Percentiles rank a stretch among this genome's conserved stretches.
phyloP scores from a whole-genome alignment of 2,329 filamentous ascomycete genomes.

The Talaromyces sp. region DNA sequence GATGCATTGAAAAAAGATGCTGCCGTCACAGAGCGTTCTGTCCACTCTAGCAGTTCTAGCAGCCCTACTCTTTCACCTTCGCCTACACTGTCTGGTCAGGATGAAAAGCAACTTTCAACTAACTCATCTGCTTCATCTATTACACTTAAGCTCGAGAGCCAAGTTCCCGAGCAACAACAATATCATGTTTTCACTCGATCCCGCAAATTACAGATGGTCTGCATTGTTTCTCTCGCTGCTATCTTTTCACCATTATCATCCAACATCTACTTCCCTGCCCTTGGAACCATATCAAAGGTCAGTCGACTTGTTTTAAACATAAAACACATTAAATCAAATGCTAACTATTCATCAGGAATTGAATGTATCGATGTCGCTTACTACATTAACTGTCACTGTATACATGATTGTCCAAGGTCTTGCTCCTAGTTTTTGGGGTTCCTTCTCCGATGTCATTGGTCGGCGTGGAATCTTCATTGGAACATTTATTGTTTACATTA shows the following conservation, averaged over 20 bases:
- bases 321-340: not conserved
- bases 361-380: slow-evolving; percentile 30
- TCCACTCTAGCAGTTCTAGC: slow-evolving; percentile 1
- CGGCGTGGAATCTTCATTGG: slow-evolving; percentile 50
- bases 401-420: slow-evolving; percentile 58
- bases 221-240: slow-evolving; percentile 43
- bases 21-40: slow-evolving; percentile 1
- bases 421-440: slow-evolving; percentile 53
- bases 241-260: slow-evolving; percentile 50
- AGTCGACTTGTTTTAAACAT: not conserved
- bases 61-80: not conserved
- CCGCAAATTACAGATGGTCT: slow-evolving; percentile 43
- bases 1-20: not conserved
- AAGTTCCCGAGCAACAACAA: slow-evolving; percentile 5
- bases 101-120: slow-evolving; percentile 17
- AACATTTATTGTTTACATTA: slow-evolving; percentile 52
- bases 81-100: slow-evolving; percentile 12
- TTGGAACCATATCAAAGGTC: slow-evolving; percentile 32
- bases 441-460: slow-evolving; percentile 52
- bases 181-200: slow-evolving; percentile 40
- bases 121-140: slow-evolving; percentile 12
- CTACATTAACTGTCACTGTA: slow-evolving; percentile 41
- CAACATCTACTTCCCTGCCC: slow-evolving; percentile 52
- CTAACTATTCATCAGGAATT: slow-evolving; percentile 20
- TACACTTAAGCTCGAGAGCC: slow-evolving; percentile 23